These are phyloP conservation scores for Ophiostoma novo-ulmi DNA, from an alignment of 2,329 filamentous ascomycete species.

Conservation along the genomic window DNA sequence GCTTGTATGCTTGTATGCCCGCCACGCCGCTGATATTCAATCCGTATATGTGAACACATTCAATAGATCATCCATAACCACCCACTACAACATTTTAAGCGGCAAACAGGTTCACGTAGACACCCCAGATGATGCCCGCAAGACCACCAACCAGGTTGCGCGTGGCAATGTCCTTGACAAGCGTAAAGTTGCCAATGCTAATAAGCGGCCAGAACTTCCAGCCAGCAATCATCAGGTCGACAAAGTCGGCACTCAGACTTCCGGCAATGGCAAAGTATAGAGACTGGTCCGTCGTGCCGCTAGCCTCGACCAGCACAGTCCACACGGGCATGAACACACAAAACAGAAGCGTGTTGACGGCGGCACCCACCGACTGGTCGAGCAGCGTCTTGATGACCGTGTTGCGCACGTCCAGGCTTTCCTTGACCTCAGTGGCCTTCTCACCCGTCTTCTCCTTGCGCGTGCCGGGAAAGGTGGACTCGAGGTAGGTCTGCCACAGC, in stretches of 20 bases:
- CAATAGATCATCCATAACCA: neutral
- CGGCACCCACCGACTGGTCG: slow-evolving; percentile 63
- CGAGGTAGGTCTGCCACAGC: slow-evolving; percentile 76
- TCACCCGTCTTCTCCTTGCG: slow-evolving; percentile 33
- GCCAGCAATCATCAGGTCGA: slow-evolving; percentile 60
- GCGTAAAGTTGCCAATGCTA: slow-evolving; percentile 60
- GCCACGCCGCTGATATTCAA: neutral
- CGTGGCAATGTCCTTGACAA: slow-evolving; percentile 59
- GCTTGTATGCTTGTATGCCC: neutral
- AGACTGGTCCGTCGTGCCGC: slow-evolving; percentile 21
- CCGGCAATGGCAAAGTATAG: slow-evolving; percentile 39
- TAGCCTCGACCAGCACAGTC: slow-evolving; percentile 29
- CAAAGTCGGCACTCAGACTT: slow-evolving; percentile 52
- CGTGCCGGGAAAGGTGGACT: slow-evolving; percentile 64
- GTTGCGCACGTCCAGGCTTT: slow-evolving; percentile 56
- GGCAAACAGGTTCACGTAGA: slow-evolving; percentile 48
- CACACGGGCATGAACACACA: slow-evolving; percentile 48
- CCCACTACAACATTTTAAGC: neutral
- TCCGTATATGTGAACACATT: neutral
- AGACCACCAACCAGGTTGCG: slow-evolving; percentile 61
- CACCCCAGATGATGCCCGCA: slow-evolving; percentile 64
- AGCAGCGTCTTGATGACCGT: slow-evolving; percentile 62
- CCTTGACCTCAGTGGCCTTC: slow-evolving; percentile 34
- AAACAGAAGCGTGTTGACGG: slow-evolving; percentile 61
- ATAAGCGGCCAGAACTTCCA: slow-evolving; percentile 67